Base-by-base conservation (phyloP, 1,139 yeast species). In the Sugiyamaella castrensis region DNA sequence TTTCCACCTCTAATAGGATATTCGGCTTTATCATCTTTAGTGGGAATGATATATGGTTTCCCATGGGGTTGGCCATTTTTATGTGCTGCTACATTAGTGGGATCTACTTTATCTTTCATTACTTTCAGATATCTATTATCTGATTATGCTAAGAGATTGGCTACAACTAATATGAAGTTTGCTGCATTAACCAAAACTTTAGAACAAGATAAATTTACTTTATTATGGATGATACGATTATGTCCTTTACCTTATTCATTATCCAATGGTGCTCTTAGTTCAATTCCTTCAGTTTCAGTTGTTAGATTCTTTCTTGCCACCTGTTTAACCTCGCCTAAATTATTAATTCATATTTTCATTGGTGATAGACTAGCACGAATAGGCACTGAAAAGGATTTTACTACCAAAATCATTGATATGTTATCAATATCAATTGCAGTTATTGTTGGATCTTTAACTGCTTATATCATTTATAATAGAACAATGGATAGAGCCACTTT, bases 161-260 rank as follows among this genome's bases (percentile, higher is more conserved):
- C 80, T 2, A 57, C 59, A 26, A 54, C 71, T 13, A 86, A 85
- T 63, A 79, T 79, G 47, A 80, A 79, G 54, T 81, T 92, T 57
- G 77, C 82, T 55, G 91, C 96, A 1, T 78, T 92, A 57, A 77
- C 89, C 0, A 81, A 82, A 51, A 85, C 89, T 7, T 68, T 92
- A 54, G 82, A 82, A 49, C 73, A 77, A 45, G 85, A 82, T 54
- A 82, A 87, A 51, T 76, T 89, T 52, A 65, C 81, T 53, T 68
- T 92, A 37, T 69, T 92, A 48, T 77, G 84, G 48, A 73, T 91
- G 64, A 77, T 92, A 39, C 73, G 97, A 49, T 68, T 91, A 51
- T 88, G 97, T 59, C 98, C 98, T 0, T 76, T 91, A 59, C 98
- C 98, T 0, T 92, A 91, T 64, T 87, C 96, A 3, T 71, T 91